Base-by-base conservation (phyloP, 768 basidiomycete genomes). In the Mycena rosella region DNA sequence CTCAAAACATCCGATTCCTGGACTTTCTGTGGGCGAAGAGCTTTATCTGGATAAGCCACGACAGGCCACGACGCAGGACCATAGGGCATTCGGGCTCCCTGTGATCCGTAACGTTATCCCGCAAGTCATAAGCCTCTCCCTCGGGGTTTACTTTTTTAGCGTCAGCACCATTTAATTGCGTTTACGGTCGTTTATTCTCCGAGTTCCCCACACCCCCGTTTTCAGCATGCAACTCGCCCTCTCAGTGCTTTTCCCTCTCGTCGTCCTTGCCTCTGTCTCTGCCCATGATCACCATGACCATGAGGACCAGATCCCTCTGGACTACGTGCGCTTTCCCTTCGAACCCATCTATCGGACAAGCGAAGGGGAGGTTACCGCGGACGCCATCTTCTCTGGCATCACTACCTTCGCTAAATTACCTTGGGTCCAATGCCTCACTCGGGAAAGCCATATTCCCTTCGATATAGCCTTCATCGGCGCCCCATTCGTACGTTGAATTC, bases 381-480 rank as follows among this genome's bases (percentile, higher is more conserved):
- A 96, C 74, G 88, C 93, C 20, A 80, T 91, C 38, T 96, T 95
- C 78, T 89, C 91, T 51, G 95, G 95, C 11, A 51, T 51, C 49
- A 51, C 49, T 8, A 94, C 93, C 3, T 96, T 96, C 75, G 95
- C 95, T 20, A 95, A 87, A 77, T 84, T 96, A n/a, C 93, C 93
- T 29, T 95, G 92, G 88, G 85, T 89, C 1, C 87, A 90, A 70
- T 96, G 95, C 76, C 87, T 96, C 56, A 88, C 88, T 47, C 85
- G 85, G 68, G 87, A 91, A 60, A 84, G 76, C 51, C 74, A 88
- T 58, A 76, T 81, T 32, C 77, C 84, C 1, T 90, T 93, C 71
- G 95, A 96, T 77, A 90, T 96, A 60, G 94, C 93, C 26, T 88
- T 96, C 76, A 78, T 96, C 44, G 95, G 91, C 32, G 91, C 91